Base-by-base conservation (phyloP, 129 eudicot species). In the Arctium lappa region DNA sequence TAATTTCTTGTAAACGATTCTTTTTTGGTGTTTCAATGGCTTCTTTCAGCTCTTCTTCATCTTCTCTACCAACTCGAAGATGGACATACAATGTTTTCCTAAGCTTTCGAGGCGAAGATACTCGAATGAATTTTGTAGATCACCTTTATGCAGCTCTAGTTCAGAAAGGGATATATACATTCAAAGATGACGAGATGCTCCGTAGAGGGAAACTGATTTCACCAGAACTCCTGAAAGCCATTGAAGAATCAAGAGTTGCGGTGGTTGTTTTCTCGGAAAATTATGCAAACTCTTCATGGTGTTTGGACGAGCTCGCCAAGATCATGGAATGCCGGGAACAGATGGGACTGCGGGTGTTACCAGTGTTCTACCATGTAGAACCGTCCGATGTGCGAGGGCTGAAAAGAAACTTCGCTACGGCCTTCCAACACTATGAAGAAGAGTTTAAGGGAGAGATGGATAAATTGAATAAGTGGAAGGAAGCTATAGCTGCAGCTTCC, bases 311-410 rank as follows among this genome's bases (percentile, higher is more conserved):
- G n/a, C 62, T 50, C 4, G 18, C 62, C n/a, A 50, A 50, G 62
- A 50, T 50, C n/a, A 50, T 50, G 65, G 6, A 53, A 16, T 29
- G 68, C 56, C 30, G 16, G 11, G 30, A 76, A 0, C 6, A 16
- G 33, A 15, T 76, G 6, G 80, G 80, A 15, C 80, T 46, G 16
- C 29, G 0, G 16, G 63, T 76, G 62, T 6, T 42, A 22, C 80
- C 80, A 10, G 80, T 76, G 38, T 76, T 76, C 56, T 76, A 76
- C 42, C 18, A 76, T 12, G 69, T 76, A 42, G 46, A 50, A 37
- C 80, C 80, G 0, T 76, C 56, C 37, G n/a, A 37, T 9, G 7
- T 76, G 15, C 62, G 80, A 37, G 62, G 37, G 9, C 80, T 37
- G 7, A 44, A 9, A 10, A 31, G 80, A 8, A 9, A 1, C 16